Base-by-base conservation (phyloP, 768 basidiomycete genomes). In the Termitomyces sp. region DNA sequence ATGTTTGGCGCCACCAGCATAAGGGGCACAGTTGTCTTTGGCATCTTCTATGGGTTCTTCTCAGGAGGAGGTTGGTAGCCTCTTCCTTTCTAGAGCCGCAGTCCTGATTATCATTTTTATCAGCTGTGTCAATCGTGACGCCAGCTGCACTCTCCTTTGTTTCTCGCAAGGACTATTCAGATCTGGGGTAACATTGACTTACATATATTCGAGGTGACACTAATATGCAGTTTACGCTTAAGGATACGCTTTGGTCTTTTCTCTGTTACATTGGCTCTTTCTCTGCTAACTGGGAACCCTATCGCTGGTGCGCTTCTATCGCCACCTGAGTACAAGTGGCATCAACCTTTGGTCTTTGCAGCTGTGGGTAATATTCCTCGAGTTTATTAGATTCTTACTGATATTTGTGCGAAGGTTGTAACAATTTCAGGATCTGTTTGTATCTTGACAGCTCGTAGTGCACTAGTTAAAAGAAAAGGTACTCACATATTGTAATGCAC, bases 21-120 rank as follows among this genome's bases (percentile, higher is more conserved):
- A 32, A 70, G 68, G 3, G 82, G 81, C 18, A 73, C 79, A 33
- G 68, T 75, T 9, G 66, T 74, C 5, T 81, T 83, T 67, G 78
- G 69, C 8, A 67, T 82, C 23, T 71, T 79, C 53, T 84, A 82
- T 64, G 83, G 83, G 0, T 82, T 82, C 68, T 82, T 82, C 67
- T 80, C 81, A 43, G 82, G 82, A 40, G 80, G 77, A 67, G 74
- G 81, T 82, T 61, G 59, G 77, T 72, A 3, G 18, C 26, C 14
- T 46, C 4, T 36, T 20, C 18, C 20, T 44, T 40, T 28, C 14
- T 32, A 36, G 16, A 20, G 12, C 3, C 7, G 18, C 36, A 41
- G 49, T 41, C 26, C 36, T 63, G n/a, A 55, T 51, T 1, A 13
- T 23, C 12, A 58, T 62, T 44, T 16, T 6, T 50, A 32, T 26